A percentile compares a stretch with the other conserved stretches of the same genome.
Conservation (phyloP, 176 grass and related monocot species). For the Tuctoria greenei region DNA sequence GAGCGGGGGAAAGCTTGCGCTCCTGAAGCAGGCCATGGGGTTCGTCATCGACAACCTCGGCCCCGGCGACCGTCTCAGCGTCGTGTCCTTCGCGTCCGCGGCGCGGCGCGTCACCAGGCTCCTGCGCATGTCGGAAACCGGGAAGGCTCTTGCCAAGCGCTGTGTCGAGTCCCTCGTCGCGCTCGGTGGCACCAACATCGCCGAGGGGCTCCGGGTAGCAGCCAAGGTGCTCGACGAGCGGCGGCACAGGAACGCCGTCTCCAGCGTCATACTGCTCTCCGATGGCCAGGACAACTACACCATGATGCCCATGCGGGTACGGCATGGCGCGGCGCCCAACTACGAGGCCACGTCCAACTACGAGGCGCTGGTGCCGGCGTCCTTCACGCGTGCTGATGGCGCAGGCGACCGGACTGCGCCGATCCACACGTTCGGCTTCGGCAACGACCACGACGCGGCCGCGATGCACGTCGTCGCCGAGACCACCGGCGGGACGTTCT, state of each 20-base stretch:
- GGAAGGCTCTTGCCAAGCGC: conserved; percentile 11
- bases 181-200: conserved; percentile 58
- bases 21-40: conserved; percentile 63
- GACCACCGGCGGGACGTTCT: conserved; percentile 67
- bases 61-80: conserved; percentile 54
- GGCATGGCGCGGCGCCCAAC: background rate
- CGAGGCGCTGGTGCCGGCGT: conserved; percentile 50
- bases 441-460: conserved; percentile 63
- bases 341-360: conserved; percentile 46
- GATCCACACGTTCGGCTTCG: conserved; percentile 84
- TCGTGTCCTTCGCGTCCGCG: conserved; percentile 54
- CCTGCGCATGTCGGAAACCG: conserved; percentile 44
- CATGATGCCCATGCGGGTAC: background rate
- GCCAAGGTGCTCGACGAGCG: conserved; percentile 59
- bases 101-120: conserved; percentile 51
- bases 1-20: conserved; percentile 39
- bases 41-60: conserved; percentile 75
- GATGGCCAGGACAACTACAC: conserved; percentile 67
- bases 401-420: background rate
- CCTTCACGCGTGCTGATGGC: background rate
- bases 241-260: conserved; percentile 52
- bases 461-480: conserved; percentile 63
- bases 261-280: conserved; percentile 77
- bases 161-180: conserved; percentile 42
- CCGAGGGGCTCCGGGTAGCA: conserved; percentile 50